Percentiles rank a stretch among this genome's conserved stretches.
Evolutionary conservation across 805 yeast genomes (phyloP).

Genomic region (Candida coleopterorum): DNA sequence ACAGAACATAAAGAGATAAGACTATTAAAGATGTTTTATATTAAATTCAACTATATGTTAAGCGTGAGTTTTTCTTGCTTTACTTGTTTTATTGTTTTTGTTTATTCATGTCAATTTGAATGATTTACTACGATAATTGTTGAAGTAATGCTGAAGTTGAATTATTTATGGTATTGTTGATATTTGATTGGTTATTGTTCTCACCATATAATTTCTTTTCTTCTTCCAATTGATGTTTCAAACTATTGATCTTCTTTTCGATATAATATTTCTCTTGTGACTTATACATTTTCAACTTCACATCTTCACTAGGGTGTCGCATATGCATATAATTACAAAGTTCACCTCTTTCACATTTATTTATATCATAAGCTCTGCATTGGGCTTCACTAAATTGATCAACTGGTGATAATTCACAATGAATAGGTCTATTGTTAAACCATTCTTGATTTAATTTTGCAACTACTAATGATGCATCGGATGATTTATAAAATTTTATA

Average conservation of each 20-base stretch:
- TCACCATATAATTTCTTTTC: slow-evolving; percentile 1
- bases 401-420: slow-evolving; percentile 76
- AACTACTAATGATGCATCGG: slow-evolving; percentile 58
- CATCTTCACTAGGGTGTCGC: slow-evolving; percentile 45
- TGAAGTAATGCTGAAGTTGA: slow-evolving; percentile 3
- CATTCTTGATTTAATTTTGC: slow-evolving; percentile 69
- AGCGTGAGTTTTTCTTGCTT: too few species aligned
- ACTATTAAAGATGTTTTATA: too few species aligned
- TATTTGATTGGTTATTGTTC: background rate
- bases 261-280: slow-evolving; percentile 32
- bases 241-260: slow-evolving; percentile 13
- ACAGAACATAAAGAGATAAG: too few species aligned
- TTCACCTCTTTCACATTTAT: slow-evolving; percentile 71
- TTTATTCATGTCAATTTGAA: too few species aligned
- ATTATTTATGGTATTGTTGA: slow-evolving; percentile 1
- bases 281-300: slow-evolving; percentile 36
- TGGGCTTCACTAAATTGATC: slow-evolving; percentile 62
- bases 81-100: too few species aligned
- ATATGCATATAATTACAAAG: slow-evolving; percentile 87
- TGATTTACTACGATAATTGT: background rate
- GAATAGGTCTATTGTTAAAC: slow-evolving; percentile 76
- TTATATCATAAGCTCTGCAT: slow-evolving; percentile 66
- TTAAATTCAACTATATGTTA: too few species aligned
- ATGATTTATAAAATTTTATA: slow-evolving; percentile 51
- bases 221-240: slow-evolving; percentile 5